Evolutionary conservation across 192 early-diverging fungal genomes (phyloP), one percentile per base, ranked within the genome.

Genomic region (Rhizoclosmatium globosum): DNA sequence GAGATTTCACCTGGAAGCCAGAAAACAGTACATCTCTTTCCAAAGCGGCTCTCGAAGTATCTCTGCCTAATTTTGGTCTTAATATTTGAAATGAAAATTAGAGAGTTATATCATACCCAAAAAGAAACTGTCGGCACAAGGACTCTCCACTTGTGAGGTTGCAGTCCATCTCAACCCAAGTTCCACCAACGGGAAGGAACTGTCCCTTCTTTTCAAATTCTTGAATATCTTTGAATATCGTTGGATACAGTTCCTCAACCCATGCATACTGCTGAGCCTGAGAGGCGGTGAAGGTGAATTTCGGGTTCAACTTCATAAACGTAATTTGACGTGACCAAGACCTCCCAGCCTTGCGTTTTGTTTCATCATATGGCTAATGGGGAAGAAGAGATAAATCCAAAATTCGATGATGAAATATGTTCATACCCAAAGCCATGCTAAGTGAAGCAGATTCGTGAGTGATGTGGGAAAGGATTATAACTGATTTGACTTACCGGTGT

Each of bases 81-180:
- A n/a, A n/a, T n/a, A 38, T 11, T 76, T 6, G n/a, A n/a, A n/a
- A n/a, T n/a, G n/a, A n/a, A n/a, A n/a, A n/a, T n/a, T n/a, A 43
- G 7, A 53, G 3, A 58, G 45, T 66, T 39, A 62, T 70, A 50
- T 48, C 82, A 86, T 86, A 77, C 76, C 93, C 98, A 50, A 95
- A 93, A 23, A 99, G 82, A 85, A 99, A 97, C 81, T 99, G 98
- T 15, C 98, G 89, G 68, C 90, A 92, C 45, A 99, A 81, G 1
- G 94, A 90, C 81, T 99, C 98, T 23, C 98, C 98, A 46, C 93
- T 94, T 2, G 98, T 97, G 47, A 99, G 84, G 85, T 99, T 99
- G 84, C 94, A 94, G 84, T 99, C 98, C 96, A 98, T 99, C 81
- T 99, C 98, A 9, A 98, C 90, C 97, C 96, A 99, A 31, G 96